phyloP scores from a whole-genome alignment of 2,329 filamentous ascomycete genomes.

The Trichophaea hybrida region DNA sequence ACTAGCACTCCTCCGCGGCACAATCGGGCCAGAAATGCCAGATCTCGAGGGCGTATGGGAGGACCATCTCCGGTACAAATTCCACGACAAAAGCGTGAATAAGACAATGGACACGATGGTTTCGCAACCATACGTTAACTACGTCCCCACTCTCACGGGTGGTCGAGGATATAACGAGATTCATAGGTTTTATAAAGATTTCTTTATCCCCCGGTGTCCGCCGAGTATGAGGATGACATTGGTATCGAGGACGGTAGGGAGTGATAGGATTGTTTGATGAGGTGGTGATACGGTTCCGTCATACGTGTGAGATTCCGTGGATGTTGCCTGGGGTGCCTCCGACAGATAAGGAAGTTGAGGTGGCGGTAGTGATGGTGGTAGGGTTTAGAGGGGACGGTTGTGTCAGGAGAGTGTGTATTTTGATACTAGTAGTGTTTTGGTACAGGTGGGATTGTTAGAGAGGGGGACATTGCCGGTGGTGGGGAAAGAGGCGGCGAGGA shows the following conservation, averaged over 20 bases:
- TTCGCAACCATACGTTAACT: constrained; percentile 63
- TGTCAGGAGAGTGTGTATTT: constrained; percentile 59
- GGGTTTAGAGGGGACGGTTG: constrained; percentile 54
- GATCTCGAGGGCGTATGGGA: constrained; percentile 68
- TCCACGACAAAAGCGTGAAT: constrained; percentile 51
- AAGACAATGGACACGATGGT: constrained; percentile 75
- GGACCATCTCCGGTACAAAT: constrained; percentile 60
- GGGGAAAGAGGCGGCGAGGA: constrained; percentile 22
- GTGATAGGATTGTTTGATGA: constrained; percentile 61
- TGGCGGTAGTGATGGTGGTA: constrained; percentile 51
- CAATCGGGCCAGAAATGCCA: constrained; percentile 53
- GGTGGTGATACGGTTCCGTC: constrained; percentile 51
- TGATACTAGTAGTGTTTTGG: constrained; percentile 50
- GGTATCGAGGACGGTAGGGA: constrained; percentile 55
- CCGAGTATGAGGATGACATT: constrained; percentile 53
- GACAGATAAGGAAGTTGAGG: constrained; percentile 39
- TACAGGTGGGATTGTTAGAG: constrained; percentile 45
- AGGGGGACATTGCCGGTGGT: constrained; percentile 22
- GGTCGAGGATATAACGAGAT: constrained; percentile 51
- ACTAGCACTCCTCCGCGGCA: constrained; percentile 44
- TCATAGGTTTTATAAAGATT: constrained; percentile 53
- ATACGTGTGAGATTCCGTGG: constrained; percentile 51
- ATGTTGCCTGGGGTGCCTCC: constrained; percentile 47
- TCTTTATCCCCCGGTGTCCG: constrained; percentile 64
- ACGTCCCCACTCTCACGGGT: constrained; percentile 55